These are phyloP conservation scores for Rossbeevera mucosa DNA, from an alignment of 768 basidiomycete species.

Conservation along the genomic window DNA sequence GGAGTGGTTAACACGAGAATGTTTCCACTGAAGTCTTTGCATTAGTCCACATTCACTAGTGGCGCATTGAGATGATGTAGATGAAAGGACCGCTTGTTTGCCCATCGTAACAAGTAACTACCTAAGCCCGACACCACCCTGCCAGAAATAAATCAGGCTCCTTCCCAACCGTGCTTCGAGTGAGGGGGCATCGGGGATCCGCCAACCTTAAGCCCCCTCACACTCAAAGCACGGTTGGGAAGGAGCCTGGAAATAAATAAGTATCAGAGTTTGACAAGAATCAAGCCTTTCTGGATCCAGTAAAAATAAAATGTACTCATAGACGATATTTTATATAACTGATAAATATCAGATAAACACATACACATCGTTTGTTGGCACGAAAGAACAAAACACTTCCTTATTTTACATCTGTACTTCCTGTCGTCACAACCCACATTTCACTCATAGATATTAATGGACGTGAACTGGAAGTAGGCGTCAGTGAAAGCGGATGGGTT, in stretches of 20 bases:
- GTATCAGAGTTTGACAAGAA: too few relatives aligned
- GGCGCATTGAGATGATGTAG: not conserved
- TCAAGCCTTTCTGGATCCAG: not conserved
- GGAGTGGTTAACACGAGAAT: not conserved
- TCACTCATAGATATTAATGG: slow-evolving; percentile 36
- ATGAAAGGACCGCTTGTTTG: not conserved
- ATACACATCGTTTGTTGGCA: not conserved
- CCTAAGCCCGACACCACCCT: too few relatives aligned
- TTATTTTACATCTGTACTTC: not conserved
- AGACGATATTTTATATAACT: not conserved
- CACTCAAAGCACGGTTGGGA: too few relatives aligned
- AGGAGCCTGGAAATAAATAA: too few relatives aligned
- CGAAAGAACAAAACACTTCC: not conserved
- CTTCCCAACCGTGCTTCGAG: too few relatives aligned
- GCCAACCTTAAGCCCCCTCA: too few relatives aligned
- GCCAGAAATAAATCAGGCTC: too few relatives aligned
- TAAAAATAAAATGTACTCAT: too few relatives aligned
- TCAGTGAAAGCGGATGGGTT: slow-evolving; percentile 38
- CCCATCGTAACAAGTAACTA: too few relatives aligned
- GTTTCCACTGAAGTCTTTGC: not conserved
- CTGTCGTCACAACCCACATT: not conserved
- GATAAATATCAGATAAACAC: not conserved
- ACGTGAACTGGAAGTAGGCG: slow-evolving; percentile 40
- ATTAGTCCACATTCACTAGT: too few relatives aligned
- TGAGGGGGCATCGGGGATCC: too few relatives aligned